Evolutionary conservation across 441 rosid species (phyloP).

Genomic region (Theobroma grandiflorum): DNA sequence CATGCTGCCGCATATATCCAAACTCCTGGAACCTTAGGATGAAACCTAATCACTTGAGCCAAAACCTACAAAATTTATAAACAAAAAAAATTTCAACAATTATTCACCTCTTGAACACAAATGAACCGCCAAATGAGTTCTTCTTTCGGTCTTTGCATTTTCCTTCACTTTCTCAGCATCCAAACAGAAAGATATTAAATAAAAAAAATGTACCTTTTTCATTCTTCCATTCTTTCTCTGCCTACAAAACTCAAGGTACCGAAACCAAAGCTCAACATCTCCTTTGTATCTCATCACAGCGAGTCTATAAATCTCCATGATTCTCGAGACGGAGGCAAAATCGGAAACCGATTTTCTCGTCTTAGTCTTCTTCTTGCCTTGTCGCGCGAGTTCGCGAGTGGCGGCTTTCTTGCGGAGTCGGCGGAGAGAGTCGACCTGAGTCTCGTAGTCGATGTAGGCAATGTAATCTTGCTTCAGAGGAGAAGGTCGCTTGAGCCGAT

Average conservation of each 20-base stretch:
- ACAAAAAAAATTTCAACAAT: background rate
- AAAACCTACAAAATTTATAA: constrained; percentile 51
- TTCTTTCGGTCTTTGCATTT: background rate
- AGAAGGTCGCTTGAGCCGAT: constrained; percentile 85
- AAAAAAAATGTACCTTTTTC: constrained; percentile 67
- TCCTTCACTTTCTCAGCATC: constrained; percentile 11
- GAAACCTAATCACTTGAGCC: constrained; percentile 88
- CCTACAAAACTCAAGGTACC: constrained; percentile 82
- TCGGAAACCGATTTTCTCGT: constrained; percentile 70
- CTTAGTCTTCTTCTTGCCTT: constrained; percentile 41
- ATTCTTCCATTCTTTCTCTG: constrained; percentile 77
- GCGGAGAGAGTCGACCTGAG: constrained; percentile 78
- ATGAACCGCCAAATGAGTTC: background rate
- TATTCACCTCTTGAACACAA: background rate
- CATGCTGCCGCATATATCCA: constrained; percentile 99
- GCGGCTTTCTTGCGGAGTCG: constrained; percentile 68
- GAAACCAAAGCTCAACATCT: constrained; percentile 85
- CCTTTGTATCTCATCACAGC: constrained; percentile 85
- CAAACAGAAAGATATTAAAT: constrained; percentile 3
- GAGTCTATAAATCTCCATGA: constrained; percentile 68
- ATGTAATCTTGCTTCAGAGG: constrained; percentile 84
- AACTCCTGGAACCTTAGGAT: constrained; percentile 83
- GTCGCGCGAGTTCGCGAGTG: constrained; percentile 34
- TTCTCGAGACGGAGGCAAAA: constrained; percentile 66
- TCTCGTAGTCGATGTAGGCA: constrained; percentile 85